phyloP scores from a whole-genome alignment of 1,139 yeast species.

The Blastobotrys malaysiensis region DNA sequence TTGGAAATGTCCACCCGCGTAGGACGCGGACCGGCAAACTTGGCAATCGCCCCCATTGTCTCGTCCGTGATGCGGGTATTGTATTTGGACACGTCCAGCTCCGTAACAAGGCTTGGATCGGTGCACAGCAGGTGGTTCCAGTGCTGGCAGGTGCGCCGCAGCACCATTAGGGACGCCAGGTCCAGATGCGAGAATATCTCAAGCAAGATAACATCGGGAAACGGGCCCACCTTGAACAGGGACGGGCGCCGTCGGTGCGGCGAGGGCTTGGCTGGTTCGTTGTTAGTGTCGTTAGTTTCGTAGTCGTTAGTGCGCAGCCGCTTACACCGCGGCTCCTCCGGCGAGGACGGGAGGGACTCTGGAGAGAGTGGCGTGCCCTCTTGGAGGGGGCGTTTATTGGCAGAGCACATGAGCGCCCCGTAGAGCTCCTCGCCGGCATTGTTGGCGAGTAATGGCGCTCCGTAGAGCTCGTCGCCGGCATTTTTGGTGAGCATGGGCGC shows the following conservation, averaged over 20 bases:
- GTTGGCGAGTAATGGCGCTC: too few species aligned
- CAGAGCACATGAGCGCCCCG: not conserved
- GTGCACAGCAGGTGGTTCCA: slow-evolving; percentile 64
- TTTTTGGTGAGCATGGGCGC: too few species aligned
- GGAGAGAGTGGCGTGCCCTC: not conserved
- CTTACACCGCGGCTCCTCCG: not conserved
- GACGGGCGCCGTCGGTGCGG: slow-evolving; percentile 54
- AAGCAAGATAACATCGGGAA: slow-evolving; percentile 54
- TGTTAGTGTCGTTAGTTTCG: too few species aligned
- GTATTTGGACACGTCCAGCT: slow-evolving; percentile 54
- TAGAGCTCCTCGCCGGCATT: too few species aligned
- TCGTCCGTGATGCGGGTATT: slow-evolving; percentile 56
- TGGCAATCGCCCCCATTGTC: slow-evolving; percentile 52
- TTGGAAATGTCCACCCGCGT: slow-evolving; percentile 55
- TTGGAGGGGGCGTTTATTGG: not conserved
- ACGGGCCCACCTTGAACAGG: slow-evolving; percentile 48
- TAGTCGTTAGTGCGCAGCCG: not conserved
- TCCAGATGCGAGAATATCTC: slow-evolving; percentile 48
- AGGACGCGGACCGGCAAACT: slow-evolving; percentile 68
- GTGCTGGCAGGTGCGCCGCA: slow-evolving; percentile 51
- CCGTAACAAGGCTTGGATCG: slow-evolving; percentile 47
- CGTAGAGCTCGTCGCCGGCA: not conserved
- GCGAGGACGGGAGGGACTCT: not conserved
- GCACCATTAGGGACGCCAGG: slow-evolving; percentile 52
- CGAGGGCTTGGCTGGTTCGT: slow-evolving; percentile 24